A percentile compares a stretch with the other conserved stretches of the same genome.
Conservation (phyloP, 2,329 filamentous ascomycete species). For the Aspergillus texensis region DNA sequence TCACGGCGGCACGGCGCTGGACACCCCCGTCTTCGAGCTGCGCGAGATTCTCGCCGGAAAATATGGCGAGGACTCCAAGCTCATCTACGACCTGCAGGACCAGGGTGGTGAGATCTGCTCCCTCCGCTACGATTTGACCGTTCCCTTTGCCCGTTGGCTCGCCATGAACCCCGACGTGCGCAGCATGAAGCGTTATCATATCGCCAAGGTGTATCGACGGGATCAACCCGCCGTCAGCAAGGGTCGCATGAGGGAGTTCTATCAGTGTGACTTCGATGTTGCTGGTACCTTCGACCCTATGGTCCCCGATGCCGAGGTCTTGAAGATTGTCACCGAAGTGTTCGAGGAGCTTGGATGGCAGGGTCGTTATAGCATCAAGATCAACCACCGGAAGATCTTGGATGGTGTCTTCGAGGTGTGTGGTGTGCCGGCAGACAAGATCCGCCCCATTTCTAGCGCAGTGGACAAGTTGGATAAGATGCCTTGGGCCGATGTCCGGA, state of each 20-base stretch:
- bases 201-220: constrained; percentile 85
- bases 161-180: constrained; percentile 85
- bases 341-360: constrained; percentile 79
- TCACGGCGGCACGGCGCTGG: constrained; percentile 77
- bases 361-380: constrained; percentile 79
- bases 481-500: constrained; percentile 85
- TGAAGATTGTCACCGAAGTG: constrained; percentile 81
- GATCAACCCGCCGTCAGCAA: constrained; percentile 87
- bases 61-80: constrained; percentile 89
- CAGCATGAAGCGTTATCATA: constrained; percentile 91
- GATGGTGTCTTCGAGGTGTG: constrained; percentile 91
- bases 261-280: constrained; percentile 97
- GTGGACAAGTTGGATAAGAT: constrained; percentile 96
- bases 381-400: constrained; percentile 93
- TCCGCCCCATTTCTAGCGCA: constrained; percentile 84
- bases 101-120: constrained; percentile 86
- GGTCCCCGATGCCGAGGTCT: constrained; percentile 87
- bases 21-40: constrained; percentile 83
- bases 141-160: constrained; percentile 88
- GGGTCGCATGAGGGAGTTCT: constrained; percentile 93
- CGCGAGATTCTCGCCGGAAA: constrained; percentile 85
- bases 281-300: constrained; percentile 84
- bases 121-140: constrained; percentile 83
- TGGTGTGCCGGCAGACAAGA: constrained; percentile 83
- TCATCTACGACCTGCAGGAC: constrained; percentile 87